These are phyloP conservation scores for Penicillium janthinellum DNA, from an alignment of 2,329 filamentous ascomycete species.

Conservation along the genomic window DNA sequence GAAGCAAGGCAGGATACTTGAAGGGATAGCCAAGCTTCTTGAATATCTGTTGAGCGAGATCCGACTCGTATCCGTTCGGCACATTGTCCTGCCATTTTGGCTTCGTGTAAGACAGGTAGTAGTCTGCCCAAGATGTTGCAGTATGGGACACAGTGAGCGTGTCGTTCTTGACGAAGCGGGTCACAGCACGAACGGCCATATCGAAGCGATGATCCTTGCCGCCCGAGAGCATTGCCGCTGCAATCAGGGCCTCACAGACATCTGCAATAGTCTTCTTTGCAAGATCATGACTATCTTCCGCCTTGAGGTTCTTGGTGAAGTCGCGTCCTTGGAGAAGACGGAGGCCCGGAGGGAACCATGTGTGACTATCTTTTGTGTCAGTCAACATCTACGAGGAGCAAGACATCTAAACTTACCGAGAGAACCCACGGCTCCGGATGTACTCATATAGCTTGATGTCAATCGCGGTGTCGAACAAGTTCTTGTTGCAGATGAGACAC, in stretches of 20 bases:
- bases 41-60: constrained; percentile 68
- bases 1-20: constrained; percentile 71
- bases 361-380: constrained; percentile 52
- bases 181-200: constrained; percentile 61
- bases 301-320: constrained; percentile 50
- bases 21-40: constrained; percentile 67
- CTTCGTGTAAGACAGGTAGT: constrained; percentile 66
- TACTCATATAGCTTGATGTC: constrained; percentile 69
- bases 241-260: constrained; percentile 91
- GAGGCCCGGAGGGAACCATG: constrained; percentile 86
- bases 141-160: constrained; percentile 59
- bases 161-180: constrained; percentile 61
- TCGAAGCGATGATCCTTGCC: constrained; percentile 56
- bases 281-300: constrained; percentile 62
- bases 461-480: constrained; percentile 76
- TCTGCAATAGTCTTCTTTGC: constrained; percentile 91
- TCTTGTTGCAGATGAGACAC: constrained; percentile 87
- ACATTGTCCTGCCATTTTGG: constrained; percentile 70
- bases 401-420: constrained; percentile 53
- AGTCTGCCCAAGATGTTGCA: constrained; percentile 71
- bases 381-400: background rate
- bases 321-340: constrained; percentile 73
- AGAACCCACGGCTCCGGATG: constrained; percentile 81
- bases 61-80: constrained; percentile 66
- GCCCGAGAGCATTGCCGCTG: constrained; percentile 69